Evolutionary conservation across 345 rosid species (phyloP), one percentile per base, ranked within the genome.

Genomic region (Euphorbia pulcherrima): DNA sequence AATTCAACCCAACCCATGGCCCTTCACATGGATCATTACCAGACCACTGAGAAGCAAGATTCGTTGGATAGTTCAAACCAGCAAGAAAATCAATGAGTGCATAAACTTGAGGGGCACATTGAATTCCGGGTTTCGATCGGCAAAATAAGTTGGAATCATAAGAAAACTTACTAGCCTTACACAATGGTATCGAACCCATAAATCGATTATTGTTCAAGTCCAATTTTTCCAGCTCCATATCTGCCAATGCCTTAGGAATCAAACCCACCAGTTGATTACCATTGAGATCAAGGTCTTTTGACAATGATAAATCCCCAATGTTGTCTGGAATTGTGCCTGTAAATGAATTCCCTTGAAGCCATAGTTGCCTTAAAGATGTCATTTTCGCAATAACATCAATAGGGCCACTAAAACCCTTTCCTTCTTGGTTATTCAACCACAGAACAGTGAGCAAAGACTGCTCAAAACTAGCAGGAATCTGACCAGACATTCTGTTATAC

Each of bases 321-420:
- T 72, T 83, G 33, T 65, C 82, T 2, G 92, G 96, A 64, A 89
- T 87, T 50, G 75, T 48, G 12, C 96, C 96, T 9, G 88, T 77
- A 80, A 89, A 89, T 67, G 75, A 76, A 54, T 89, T 89, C 67
- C 96, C 92, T 41, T 89, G 96, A 54, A 89, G 88, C 96, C 96
- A 89, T n/a, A 89, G 81, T 61, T 71, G 72, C 33, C 62, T 75
- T 37, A 83, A 80, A 4, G 81, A 83, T 26, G 20, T 73, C 80
- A 89, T 87, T 23, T 84, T 83, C 27, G 85, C 73, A 61, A 85
- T 81, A 50, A 81, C 78, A 70, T 87, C 87, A 65, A 89, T 80
- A 5, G 85, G 70, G 60, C 96, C 90, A 20, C 68, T 81, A 69
- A 89, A 72, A 29, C 86, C 84, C 7, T 76, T 80, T 1, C 79